These are phyloP conservation scores for Datura wrightii DNA, from an alignment of 257 asterid genomes.

Conservation along the genomic window DNA sequence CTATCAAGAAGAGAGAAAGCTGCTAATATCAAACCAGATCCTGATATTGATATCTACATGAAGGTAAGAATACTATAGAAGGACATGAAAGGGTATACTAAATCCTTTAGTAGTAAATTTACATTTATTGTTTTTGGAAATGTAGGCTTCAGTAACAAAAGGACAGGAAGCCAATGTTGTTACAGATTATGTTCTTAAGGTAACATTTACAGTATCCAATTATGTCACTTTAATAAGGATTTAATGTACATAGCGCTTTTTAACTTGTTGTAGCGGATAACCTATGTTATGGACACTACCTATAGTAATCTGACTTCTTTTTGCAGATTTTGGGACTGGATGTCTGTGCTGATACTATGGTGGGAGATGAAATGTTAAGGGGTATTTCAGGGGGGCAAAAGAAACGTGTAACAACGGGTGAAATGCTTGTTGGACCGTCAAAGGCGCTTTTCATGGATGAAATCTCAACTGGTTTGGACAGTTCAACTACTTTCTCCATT, in stretches of 20 bases:
- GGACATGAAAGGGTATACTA: neutral
- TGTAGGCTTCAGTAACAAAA: conserved; percentile 48
- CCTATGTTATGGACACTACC: neutral
- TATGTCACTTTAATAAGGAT: neutral
- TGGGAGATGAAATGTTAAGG: conserved; percentile 50
- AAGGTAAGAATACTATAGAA: conserved; percentile 37
- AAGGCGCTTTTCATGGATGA: conserved; percentile 79
- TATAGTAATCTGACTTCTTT: neutral
- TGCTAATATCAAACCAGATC: conserved; percentile 50
- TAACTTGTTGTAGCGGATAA: neutral
- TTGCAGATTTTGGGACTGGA: conserved; percentile 47
- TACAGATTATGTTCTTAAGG: conserved; percentile 51
- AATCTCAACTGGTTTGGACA: conserved; percentile 70
- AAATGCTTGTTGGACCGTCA: conserved; percentile 75
- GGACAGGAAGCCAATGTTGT: conserved; percentile 51
- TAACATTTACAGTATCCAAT: neutral
- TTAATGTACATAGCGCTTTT: neutral
- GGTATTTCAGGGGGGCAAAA: conserved; percentile 54
- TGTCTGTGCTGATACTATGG: conserved; percentile 51
- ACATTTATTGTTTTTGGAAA: neutral
- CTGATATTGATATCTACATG: conserved; percentile 51
- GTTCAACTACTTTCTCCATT: conserved; percentile 66
- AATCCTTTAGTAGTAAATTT: neutral
- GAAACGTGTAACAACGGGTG: conserved; percentile 55
- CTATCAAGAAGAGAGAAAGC: conserved; percentile 52